Conservation (phyloP, 2,329 filamentous ascomycete species). For the Nemania sp. region DNA sequence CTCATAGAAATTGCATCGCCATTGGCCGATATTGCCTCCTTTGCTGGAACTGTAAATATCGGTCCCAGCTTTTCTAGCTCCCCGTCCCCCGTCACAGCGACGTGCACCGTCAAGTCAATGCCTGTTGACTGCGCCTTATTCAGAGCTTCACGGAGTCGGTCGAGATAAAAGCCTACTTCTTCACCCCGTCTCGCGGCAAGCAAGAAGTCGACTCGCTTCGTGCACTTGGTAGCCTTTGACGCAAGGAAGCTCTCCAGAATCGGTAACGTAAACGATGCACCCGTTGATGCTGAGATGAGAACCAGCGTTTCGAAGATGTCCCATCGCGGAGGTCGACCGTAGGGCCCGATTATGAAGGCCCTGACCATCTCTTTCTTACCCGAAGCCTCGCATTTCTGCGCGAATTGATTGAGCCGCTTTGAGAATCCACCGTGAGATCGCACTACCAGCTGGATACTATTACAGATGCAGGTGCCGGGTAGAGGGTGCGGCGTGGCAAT, state of each 20-base stretch:
- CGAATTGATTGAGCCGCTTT: conserved; percentile 53
- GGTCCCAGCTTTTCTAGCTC: conserved; percentile 31
- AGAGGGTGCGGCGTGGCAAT: conserved; percentile 59
- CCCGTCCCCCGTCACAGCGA: conserved; percentile 54
- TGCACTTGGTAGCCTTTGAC: conserved; percentile 48
- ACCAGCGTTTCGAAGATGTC: conserved; percentile 62
- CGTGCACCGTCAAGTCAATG: conserved; percentile 54
- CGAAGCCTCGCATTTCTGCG: conserved; percentile 41
- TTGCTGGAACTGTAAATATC: conserved; percentile 26
- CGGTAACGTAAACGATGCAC: conserved; percentile 63
- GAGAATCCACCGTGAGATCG: conserved; percentile 62
- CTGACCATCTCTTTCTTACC: conserved; percentile 43
- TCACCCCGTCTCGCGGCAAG: conserved; percentile 55
- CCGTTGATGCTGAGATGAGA: conserved; percentile 64
- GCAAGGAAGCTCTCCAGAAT: conserved; percentile 59
- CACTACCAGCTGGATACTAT: conserved; percentile 62
- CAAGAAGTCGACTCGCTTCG: conserved; percentile 56
- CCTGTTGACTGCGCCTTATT: conserved; percentile 47
- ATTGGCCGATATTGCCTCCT: conserved; percentile 30
- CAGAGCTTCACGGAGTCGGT: conserved; percentile 52
- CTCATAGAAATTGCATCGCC: conserved; percentile 31
- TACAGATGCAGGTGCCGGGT: conserved; percentile 57
- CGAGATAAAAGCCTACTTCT: conserved; percentile 59
- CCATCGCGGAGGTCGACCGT: conserved; percentile 58
- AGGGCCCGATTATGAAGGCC: conserved; percentile 59